Evolutionary conservation across 768 basidiomycete genomes (phyloP).

Genomic region (Pleurotus cornucopiae): DNA sequence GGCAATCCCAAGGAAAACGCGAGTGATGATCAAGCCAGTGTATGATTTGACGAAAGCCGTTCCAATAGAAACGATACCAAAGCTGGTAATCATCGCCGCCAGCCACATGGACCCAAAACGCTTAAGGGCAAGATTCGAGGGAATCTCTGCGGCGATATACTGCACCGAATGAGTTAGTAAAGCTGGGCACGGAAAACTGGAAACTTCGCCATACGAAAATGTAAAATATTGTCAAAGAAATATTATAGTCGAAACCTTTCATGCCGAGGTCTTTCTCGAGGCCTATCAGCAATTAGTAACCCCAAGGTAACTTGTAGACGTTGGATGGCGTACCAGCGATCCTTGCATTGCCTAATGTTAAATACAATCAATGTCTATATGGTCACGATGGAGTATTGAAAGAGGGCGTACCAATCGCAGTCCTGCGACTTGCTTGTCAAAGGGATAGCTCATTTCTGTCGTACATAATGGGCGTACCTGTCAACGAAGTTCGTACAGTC

Average conservation of each 20-base stretch:
- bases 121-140: slow-evolving; percentile 38
- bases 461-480: slow-evolving; percentile 16
- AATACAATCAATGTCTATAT: background rate
- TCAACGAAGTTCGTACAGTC: slow-evolving; percentile 36
- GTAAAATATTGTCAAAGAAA: slow-evolving; percentile 38
- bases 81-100: slow-evolving; percentile 31
- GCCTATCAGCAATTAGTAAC: slow-evolving; percentile 16
- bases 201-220: slow-evolving; percentile 22
- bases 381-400: background rate
- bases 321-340: slow-evolving; percentile 21
- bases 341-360: slow-evolving; percentile 23
- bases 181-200: background rate
- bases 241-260: slow-evolving; percentile 37
- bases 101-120: slow-evolving; percentile 36
- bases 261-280: slow-evolving; percentile 38
- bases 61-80: slow-evolving; percentile 34
- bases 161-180: slow-evolving; percentile 11
- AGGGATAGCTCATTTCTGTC: background rate
- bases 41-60: slow-evolving; percentile 36
- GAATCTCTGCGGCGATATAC: slow-evolving; percentile 35
- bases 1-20: slow-evolving; percentile 36
- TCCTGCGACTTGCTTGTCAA: slow-evolving; percentile 8
- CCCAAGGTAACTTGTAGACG: background rate
- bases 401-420: slow-evolving; percentile 17
- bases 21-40: slow-evolving; percentile 28